A percentile compares a stretch with the other conserved stretches of the same genome.
Evolutionary conservation across 306 rosid genomes (phyloP).

Genomic region (Quercus mongolica): DNA sequence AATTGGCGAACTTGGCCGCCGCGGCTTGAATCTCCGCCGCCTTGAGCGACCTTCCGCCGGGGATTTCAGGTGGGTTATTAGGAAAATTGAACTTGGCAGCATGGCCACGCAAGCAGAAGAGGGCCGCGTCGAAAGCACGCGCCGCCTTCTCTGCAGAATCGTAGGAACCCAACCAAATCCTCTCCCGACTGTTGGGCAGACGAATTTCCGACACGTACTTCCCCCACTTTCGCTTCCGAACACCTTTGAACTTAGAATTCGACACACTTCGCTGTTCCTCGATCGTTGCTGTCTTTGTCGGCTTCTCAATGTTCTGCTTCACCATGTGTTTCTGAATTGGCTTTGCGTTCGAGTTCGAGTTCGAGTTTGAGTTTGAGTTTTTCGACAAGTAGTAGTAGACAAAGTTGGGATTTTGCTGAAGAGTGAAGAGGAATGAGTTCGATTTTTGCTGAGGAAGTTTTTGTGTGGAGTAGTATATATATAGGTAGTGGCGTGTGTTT

Average conservation of each 20-base stretch:
- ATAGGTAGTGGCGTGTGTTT: too few relatives aligned
- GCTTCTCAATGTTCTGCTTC: constrained; percentile 29
- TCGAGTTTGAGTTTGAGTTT: too few relatives aligned
- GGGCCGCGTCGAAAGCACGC: constrained; percentile 88
- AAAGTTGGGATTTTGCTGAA: too few relatives aligned
- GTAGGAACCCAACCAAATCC: constrained; percentile 89
- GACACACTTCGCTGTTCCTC: background rate
- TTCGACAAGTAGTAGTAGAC: too few relatives aligned
- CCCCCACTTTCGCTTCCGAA: constrained; percentile 88
- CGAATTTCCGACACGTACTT: constrained; percentile 86
- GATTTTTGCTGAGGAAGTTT: too few relatives aligned
- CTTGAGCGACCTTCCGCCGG: constrained; percentile 37
- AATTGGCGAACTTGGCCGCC: constrained; percentile 59
- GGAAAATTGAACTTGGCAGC: constrained; percentile 73
- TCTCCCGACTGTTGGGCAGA: constrained; percentile 76
- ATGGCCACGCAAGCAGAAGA: constrained; percentile 71
- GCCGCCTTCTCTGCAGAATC: constrained; percentile 75
- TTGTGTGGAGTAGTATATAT: too few relatives aligned
- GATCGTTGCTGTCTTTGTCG: background rate
- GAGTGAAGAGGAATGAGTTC: too few relatives aligned
- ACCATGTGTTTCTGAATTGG: constrained; percentile 4
- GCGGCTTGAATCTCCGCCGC: constrained; percentile 54
- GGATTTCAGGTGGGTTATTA: constrained; percentile 49
- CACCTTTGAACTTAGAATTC: constrained; percentile 57
- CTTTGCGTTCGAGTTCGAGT: too few relatives aligned